phyloP scores from a whole-genome alignment of 176 grass and related monocot species.

The Pontederia paniculata region DNA sequence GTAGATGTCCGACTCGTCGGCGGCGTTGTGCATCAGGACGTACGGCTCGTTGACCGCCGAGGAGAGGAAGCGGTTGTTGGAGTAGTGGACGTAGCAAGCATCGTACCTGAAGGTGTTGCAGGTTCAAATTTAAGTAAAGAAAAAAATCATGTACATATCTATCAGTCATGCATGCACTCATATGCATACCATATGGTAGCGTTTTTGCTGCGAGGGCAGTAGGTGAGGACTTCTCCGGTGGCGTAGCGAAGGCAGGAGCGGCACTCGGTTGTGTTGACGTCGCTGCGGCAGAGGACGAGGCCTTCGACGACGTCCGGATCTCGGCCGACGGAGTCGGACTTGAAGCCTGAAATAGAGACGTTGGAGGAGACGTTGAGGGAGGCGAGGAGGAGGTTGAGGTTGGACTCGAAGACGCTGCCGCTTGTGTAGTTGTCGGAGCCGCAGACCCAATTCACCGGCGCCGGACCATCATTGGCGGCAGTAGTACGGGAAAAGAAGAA shows the following conservation, averaged over 20 bases:
- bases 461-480: too few species aligned
- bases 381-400: conserved; percentile 15
- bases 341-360: conserved; percentile 10
- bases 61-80: conserved; percentile 20
- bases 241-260: conserved; percentile 21
- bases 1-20: conserved; percentile 13
- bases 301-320: conserved; percentile 19
- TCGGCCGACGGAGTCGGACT: too few species aligned
- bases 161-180: too few species aligned
- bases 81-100: conserved; percentile 38
- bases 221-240: not conserved
- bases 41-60: conserved; percentile 18
- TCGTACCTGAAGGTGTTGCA: too few species aligned
- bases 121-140: too few species aligned
- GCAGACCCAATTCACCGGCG: not conserved
- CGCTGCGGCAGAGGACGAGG: conserved; percentile 44
- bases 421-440: conserved; percentile 27
- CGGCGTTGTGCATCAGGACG: not conserved
- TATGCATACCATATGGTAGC: conserved; percentile 19
- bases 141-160: too few species aligned
- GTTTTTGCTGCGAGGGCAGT: conserved; percentile 16
- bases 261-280: conserved; percentile 18
- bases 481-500: not conserved
- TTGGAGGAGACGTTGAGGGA: not conserved
- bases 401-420: conserved; percentile 20